These are phyloP conservation scores for Olyra latifolia DNA, from an alignment of 176 grass and related monocot species.

Conservation along the genomic window DNA sequence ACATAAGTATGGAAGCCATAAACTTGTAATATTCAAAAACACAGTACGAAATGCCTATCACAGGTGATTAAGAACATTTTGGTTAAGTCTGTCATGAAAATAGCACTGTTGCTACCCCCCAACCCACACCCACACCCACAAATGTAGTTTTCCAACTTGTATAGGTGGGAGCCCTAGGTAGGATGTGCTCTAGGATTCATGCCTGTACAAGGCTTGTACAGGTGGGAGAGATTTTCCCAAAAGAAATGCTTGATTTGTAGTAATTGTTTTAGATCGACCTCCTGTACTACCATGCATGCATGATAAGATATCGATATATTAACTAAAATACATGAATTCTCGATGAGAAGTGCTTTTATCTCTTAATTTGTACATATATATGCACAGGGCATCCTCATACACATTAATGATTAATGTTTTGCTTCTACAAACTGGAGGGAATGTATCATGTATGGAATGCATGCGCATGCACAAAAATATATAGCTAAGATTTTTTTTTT, in stretches of 20 bases:
- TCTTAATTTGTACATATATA: neutral
- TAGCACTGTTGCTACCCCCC: too few relatives aligned
- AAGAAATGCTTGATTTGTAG: neutral
- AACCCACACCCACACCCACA: too few relatives aligned
- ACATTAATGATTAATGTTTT: neutral
- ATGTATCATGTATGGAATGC: neutral
- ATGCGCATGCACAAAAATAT: neutral
- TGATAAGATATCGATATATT: neutral
- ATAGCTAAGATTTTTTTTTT: too few relatives aligned
- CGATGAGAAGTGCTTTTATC: neutral
- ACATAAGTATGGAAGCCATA: neutral
- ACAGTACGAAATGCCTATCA: neutral
- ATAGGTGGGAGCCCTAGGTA: too few relatives aligned
- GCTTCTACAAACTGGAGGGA: neutral
- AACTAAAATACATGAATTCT: neutral
- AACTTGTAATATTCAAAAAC: neutral
- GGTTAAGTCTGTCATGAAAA: too few relatives aligned
- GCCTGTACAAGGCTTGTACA: too few relatives aligned
- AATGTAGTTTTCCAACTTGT: too few relatives aligned
- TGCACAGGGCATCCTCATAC: neutral
- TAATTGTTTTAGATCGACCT: neutral
- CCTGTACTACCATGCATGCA: neutral
- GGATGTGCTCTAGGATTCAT: too few relatives aligned
- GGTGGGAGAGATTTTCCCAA: too few relatives aligned
- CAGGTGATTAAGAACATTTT: neutral